Conservation (phyloP, 768 basidiomycete genomes). For the Boletus vinaceobasis region DNA sequence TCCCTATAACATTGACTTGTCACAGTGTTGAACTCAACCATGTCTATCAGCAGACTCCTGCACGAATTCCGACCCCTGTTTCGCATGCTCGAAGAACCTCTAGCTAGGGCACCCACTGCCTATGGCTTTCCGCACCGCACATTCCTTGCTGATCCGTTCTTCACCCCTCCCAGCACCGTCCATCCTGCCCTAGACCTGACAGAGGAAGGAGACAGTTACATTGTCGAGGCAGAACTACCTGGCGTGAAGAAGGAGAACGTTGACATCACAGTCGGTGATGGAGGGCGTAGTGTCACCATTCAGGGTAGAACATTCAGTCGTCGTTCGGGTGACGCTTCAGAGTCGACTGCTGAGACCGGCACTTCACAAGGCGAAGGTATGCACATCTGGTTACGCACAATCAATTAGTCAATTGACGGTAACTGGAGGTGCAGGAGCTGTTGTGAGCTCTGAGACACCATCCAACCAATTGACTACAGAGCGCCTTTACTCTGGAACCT, state of each 20-base stretch:
- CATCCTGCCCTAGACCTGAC: conserved; percentile 65
- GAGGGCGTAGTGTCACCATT: conserved; percentile 67
- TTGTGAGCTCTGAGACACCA: conserved; percentile 16
- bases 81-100: conserved; percentile 72
- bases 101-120: conserved; percentile 36
- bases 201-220: conserved; percentile 61
- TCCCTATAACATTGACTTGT: conserved; percentile 8
- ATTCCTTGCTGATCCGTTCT: conserved; percentile 51
- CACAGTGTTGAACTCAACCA: conserved; percentile 22
- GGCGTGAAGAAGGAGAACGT: conserved; percentile 77
- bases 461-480: conserved; percentile 55
- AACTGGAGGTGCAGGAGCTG: conserved; percentile 9
- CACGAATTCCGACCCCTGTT: conserved; percentile 74
- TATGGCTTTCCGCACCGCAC: conserved; percentile 33
- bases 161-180: conserved; percentile 29
- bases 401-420: not conserved
- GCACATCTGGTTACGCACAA: not conserved
- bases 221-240: conserved; percentile 75
- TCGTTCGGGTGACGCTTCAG: conserved; percentile 18
- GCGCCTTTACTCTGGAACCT: conserved; percentile 52
- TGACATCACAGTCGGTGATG: conserved; percentile 66
- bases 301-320: conserved; percentile 53
- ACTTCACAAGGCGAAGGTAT: conserved; percentile 30
- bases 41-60: conserved; percentile 67
- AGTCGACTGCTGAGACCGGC: conserved; percentile 12